Evolutionary conservation across 176 grass and related monocot species (phyloP), one percentile per base, ranked within the genome.

Genomic region (Cenchrus fungigraminus): DNA sequence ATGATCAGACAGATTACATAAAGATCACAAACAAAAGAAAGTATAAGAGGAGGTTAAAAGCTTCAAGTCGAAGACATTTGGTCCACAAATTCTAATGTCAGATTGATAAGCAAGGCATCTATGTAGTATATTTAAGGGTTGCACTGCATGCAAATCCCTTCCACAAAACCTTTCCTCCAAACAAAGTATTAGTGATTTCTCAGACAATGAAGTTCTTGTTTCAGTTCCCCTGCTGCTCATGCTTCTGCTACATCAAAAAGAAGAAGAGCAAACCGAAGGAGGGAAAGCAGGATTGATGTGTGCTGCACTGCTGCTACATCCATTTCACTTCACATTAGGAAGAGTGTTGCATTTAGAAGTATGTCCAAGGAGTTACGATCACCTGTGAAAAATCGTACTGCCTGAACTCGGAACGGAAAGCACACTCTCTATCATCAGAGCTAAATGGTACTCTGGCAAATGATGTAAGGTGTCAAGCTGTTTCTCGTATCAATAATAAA

Each of bases 151-250:
- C 49, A 68, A 82, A 29, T 14, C 12, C 51, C 50, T 42, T 69
- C 19, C 4, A 32, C 65, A 45, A 58, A 61, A 69, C 40, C 45
- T 11, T 11, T 70, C 70, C 34, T 25, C 8, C 32, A 71, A 12
- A 29, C 52, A 45, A 44, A 29, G 17, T 16, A 57, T 44, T 15
- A 47, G 67, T 56, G 14, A 82, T 22, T 64, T 71, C 16, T n/a
- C 40, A 77, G 8, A 44, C 52, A 53, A 91, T 87, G 89, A 87
- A 94, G 80, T 91, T 91, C 71, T 69, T 91, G 67, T 84, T 94
- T 83, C 83, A 91, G 69, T 80, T 83, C 46, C 89, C 89, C 31
- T 94, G 83, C 56, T 84, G 89, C 79, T 91, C 86, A n/a, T 94
- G 89, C 75, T 85, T 94, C 71, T 91, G 80, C 64, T 89, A 87